Base-by-base conservation (phyloP, 768 basidiomycete genomes). In the Terana coerulea region DNA sequence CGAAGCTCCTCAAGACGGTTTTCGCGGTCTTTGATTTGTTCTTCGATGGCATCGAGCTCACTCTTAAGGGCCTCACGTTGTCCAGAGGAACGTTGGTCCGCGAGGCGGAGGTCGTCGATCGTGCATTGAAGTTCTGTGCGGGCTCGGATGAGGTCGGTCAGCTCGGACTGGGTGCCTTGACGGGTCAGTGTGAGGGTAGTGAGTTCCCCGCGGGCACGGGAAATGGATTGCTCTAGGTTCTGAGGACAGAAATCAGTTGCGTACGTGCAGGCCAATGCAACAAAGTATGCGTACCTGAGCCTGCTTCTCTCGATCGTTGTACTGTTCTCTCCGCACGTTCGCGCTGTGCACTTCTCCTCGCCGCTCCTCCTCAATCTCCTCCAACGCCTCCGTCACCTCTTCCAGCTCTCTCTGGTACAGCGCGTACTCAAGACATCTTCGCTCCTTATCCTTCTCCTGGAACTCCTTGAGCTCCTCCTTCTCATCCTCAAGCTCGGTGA, bases 391-490 rank as follows among this genome's bases (percentile, higher is more conserved):
- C 0, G 80, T 83, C 1, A 95, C 93, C 58, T 98, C 95, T 53
- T 89, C 84, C 33, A 98, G 68, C 63, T 99, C 95, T 30, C 89
- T 79, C 58, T 91, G 88, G 68, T 97, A 92, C 55, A 98, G 69
- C 0, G 94, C 92, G 65, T 98, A 98, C 65, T 99, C 97, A 61
- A 98, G 73, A 66, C 93, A 95, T 34, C 95, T 77, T 31, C 95
- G 75, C 53, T 98, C 92, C 67, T 92, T 91, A 64, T 99, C 97
- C 65, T 93, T 93, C 56, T 91, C 86, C 66, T 97, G 93, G 63
- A 91, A 99, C 66, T 97, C 93, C 64, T 95, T 95, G 50, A 99
- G 70, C 65, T 99, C 97, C 57, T 95, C 91, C 65, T 98, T 98
- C 71, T 99, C 97, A 62, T 97, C 93, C 63, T 99, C 95, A 6